phyloP scores from a whole-genome alignment of 1,139 yeast genomes.

The Scheffersomyces stambukii region DNA sequence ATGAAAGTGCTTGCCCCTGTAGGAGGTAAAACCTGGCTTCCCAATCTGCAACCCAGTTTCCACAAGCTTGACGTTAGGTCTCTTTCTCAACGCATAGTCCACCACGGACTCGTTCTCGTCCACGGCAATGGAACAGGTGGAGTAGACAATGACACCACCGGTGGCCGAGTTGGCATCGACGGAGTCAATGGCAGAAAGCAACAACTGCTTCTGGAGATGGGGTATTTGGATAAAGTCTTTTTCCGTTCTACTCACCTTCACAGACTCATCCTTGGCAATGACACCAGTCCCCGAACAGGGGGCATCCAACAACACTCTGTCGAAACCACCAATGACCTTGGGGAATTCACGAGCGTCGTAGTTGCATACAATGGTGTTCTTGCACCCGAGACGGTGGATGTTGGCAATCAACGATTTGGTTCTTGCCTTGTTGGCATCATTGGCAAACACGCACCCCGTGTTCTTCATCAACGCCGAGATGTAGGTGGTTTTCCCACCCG shows the following conservation, averaged over 20 bases:
- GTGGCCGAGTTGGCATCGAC: slow-evolving; percentile 88
- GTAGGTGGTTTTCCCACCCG: slow-evolving; percentile 98
- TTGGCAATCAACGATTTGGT: slow-evolving; percentile 95
- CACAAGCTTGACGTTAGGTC: slow-evolving; percentile 94
- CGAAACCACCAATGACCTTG: slow-evolving; percentile 96
- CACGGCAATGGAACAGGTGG: slow-evolving; percentile 97
- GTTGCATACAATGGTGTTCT: slow-evolving; percentile 93
- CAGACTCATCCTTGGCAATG: slow-evolving; percentile 94
- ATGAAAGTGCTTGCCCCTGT: slow-evolving; percentile 88
- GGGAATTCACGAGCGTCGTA: slow-evolving; percentile 99
- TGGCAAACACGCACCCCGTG: slow-evolving; percentile 96
- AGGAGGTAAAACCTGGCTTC: slow-evolving; percentile 91
- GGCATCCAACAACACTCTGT: slow-evolving; percentile 91
- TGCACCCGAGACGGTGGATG: slow-evolving; percentile 94
- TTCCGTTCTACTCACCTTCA: slow-evolving; percentile 89
- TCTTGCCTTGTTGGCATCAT: slow-evolving; percentile 94
- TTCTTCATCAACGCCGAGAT: slow-evolving; percentile 96
- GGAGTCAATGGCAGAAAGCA: slow-evolving; percentile 93
- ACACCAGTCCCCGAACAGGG: slow-evolving; percentile 99
- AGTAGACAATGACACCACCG: slow-evolving; percentile 94
- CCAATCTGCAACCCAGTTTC: slow-evolving; percentile 95
- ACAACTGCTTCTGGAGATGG: slow-evolving; percentile 89
- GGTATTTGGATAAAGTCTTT: slow-evolving; percentile 97
- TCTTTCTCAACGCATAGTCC: slow-evolving; percentile 93
- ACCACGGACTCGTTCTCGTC: slow-evolving; percentile 99